Base-by-base conservation (phyloP, 2,329 filamentous ascomycete species). In the Hypoxylon sp. region DNA sequence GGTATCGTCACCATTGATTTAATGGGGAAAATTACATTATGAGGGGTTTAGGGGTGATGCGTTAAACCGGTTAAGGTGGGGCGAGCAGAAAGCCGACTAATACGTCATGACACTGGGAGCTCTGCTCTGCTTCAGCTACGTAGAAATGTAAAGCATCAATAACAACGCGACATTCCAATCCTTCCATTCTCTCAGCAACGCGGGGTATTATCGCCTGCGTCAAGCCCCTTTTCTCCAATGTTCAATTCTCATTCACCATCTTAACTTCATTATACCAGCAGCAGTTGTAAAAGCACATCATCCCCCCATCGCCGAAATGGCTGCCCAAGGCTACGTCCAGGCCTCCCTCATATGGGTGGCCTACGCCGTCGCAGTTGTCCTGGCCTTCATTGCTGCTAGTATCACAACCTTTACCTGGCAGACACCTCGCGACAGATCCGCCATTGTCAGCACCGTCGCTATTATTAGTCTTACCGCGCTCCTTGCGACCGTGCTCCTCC, bases 391-490 rank as follows among this genome's bases (percentile, higher is more conserved):
- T 72, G 90, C 94, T 64, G 91, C 95, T 60, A 88, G 91, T 70
- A 88, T 97, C 76, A 98, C 97, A 73, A 94, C 96, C 69, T 95
- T 95, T 81, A 89, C 93, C 74, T 98, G 97, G 86, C 95, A 98
- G 80, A 90, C 92, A 10, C 92, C 95, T 35, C 90, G 92, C 75
- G 95, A 98, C 64, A 91, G 96, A 69, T 96, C 94, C 22, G 88
- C 89, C 42, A 86, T 92, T 54, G 94, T 98, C 68, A 97, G 91
- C 66, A 85, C 90, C 59, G 92, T 98, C 74, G 93, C 93, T 79
- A 94, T 97, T 74, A 83, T 98, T 81, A 96, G 94, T 61, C 86
- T 97, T 50, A 94, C 95, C 8, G 88, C 92, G 7, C 88, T 99
- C 31, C 89, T 99, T 61, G 96, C 96, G 13, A 99, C 96, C 0